Conservation (phyloP, 202 grass and related monocot genomes). For the Thinopyrum obtusiflorum region DNA sequence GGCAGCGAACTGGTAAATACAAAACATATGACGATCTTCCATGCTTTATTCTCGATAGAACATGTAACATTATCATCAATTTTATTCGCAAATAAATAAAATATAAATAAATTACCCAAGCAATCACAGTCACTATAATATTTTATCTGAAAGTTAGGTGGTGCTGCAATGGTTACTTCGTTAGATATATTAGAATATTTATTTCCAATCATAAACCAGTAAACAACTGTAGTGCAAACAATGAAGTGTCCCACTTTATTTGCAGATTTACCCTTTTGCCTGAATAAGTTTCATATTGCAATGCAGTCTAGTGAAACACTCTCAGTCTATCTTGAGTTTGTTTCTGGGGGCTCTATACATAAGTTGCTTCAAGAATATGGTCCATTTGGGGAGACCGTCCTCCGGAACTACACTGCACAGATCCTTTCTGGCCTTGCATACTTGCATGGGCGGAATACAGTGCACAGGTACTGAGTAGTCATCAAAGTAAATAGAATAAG, state of each 20-base stretch:
- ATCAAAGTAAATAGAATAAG: neutral
- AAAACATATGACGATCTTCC: neutral
- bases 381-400: constrained; percentile 69
- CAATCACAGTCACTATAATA: neutral
- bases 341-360: constrained; percentile 94
- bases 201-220: neutral
- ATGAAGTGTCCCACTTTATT: neutral
- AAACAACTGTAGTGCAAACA: neutral
- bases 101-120: neutral
- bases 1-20: constrained; percentile 92
- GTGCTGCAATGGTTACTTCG: neutral
- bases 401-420: constrained; percentile 82
- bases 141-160: neutral
- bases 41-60: neutral
- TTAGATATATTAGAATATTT: constrained; percentile 16
- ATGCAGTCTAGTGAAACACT: constrained; percentile 75
- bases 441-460: constrained; percentile 88
- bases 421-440: constrained; percentile 94
- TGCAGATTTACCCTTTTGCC: neutral
- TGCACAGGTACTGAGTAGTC: constrained; percentile 72
- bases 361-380: constrained; percentile 94
- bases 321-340: constrained; percentile 91
- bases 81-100: too few relatives aligned
- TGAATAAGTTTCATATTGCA: constrained; percentile 17
- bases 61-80: constrained; percentile 20